Percentiles rank a stretch among this genome's conserved stretches.
phyloP scores from a whole-genome alignment of 148 eudicot genomes.

The Rhododendron mucronatum region DNA sequence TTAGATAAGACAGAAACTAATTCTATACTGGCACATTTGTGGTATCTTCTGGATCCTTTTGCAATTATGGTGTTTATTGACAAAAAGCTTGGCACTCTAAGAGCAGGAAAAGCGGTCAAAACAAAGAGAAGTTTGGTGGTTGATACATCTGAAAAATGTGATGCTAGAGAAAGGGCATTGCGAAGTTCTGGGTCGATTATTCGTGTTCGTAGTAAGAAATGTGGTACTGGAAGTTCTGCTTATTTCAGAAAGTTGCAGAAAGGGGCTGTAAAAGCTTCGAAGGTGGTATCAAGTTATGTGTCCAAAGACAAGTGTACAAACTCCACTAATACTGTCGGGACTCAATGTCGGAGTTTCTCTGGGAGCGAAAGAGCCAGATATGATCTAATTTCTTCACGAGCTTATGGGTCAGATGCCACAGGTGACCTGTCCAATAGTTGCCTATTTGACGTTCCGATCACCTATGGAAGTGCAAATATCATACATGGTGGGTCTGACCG shows the following conservation, averaged over 20 bases:
- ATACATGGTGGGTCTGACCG: constrained; percentile 22
- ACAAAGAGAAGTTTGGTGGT: constrained; percentile 39
- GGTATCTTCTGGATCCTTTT: constrained; percentile 87
- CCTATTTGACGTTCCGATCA: constrained; percentile 44
- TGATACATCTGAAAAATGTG: constrained; percentile 20
- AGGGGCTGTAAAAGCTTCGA: constrained; percentile 8
- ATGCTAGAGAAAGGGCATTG: constrained; percentile 22
- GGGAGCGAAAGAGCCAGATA: constrained; percentile 18
- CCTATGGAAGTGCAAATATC: constrained; percentile 23
- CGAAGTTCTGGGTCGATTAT: constrained; percentile 13
- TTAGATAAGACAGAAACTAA: constrained; percentile 33
- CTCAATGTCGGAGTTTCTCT: constrained; percentile 8
- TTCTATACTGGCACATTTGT: constrained; percentile 46
- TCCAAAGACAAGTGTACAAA: constrained; percentile 38
- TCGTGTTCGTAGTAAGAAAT: constrained; percentile 2
- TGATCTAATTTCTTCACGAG: constrained; percentile 17
- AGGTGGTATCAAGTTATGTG: constrained; percentile 32
- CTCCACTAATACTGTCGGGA: constrained; percentile 28
- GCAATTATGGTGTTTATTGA: constrained; percentile 68
- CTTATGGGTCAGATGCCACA: constrained; percentile 28
- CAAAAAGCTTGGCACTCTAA: constrained; percentile 55
- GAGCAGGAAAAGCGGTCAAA: constrained; percentile 51
- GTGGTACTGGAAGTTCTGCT: constrained; percentile 3
- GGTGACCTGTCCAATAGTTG: constrained; percentile 23
- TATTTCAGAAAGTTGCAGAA: background rate